Evolutionary conservation across 805 yeast genomes (phyloP).

Genomic region (Starmerella powellii): DNA sequence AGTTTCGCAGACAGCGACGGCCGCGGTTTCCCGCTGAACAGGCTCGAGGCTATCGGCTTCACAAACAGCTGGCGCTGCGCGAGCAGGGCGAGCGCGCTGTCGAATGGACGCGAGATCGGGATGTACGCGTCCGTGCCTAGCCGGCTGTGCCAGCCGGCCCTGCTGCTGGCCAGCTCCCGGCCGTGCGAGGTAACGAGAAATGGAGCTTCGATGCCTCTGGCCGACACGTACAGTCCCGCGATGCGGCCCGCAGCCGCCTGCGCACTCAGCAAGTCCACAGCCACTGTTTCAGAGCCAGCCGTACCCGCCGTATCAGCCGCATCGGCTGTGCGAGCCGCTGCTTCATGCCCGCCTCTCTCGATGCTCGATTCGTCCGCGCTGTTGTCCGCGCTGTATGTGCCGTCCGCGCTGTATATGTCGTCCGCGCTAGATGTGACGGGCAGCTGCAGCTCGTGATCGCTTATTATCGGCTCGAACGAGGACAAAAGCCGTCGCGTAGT

Average conservation of each 20-base stretch:
- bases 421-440: too few species aligned
- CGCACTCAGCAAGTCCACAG: constrained; percentile 2
- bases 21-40: constrained; percentile 7
- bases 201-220: constrained; percentile 5
- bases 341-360: too few species aligned
- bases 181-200: constrained; percentile 5
- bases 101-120: constrained; percentile 19
- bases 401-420: too few species aligned
- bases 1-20: constrained; percentile 7
- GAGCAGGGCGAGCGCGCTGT: constrained; percentile 19
- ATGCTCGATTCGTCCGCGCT: too few species aligned
- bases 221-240: constrained; percentile 7
- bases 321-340: too few species aligned
- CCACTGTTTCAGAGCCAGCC: background rate
- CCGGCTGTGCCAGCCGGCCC: constrained; percentile 14
- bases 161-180: constrained; percentile 3
- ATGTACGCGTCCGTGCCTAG: constrained; percentile 15
- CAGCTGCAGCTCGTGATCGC: constrained; percentile 15
- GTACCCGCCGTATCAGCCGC: too few species aligned
- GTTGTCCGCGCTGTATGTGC: too few species aligned
- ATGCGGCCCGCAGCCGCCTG: constrained; percentile 16
- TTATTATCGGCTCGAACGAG: constrained; percentile 8
- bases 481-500: background rate
- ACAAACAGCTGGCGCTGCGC: constrained; percentile 13
- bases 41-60: background rate